Evolutionary conservation across 192 early-diverging fungal genomes (phyloP), one percentile per base, ranked within the genome.

Genomic region (Coemansia sp.): DNA sequence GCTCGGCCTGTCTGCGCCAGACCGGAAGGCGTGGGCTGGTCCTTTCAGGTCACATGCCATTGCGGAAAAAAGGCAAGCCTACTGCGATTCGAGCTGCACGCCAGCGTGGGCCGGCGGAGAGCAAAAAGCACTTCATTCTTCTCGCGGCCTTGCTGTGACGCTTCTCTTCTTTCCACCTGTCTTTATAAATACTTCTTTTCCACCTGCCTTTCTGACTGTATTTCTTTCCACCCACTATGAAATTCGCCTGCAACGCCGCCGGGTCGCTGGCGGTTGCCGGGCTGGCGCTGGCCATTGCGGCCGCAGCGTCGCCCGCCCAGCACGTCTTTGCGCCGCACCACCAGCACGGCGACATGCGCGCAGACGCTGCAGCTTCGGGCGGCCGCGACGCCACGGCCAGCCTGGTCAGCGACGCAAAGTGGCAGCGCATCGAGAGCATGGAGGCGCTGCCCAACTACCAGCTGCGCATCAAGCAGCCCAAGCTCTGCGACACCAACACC

Each of bases 401-500:
- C 31, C 29, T 27, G 82, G 80, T 50, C 31, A 25, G 23, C 48
- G 48, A 31, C 20, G 21, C 30, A n/a, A 31, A 50, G 14, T 50
- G 48, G 48, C 29, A 31, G 31, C 31, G 30, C 30, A 35, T 50
- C 19, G 31, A 31, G 14, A 50, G 30, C 19, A 50, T 50, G 48
- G 48, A n/a, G 1, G 48, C 48, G 21, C 84, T 92, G 53, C 86
- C 90, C 20, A 79, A 85, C 44, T 87, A 86, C 66, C 62, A 83
- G 62, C 74, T 92, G 44, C 85, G 87, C 52, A 79, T 86, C 47
- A 90, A 88, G 75, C 57, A 84, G 54, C 87, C 87, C 32, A 63
- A 75, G 26, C 79, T 99, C 39, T 99, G 96, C 67, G 93, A 94
- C 58, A 70, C 82, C 38, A 79, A 83, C 55, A 88, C 92, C 40